A percentile compares a stretch with the other conserved stretches of the same genome.
phyloP scores from a whole-genome alignment of 352 stramenopile genomes.

The Plasmopara muralis region DNA sequence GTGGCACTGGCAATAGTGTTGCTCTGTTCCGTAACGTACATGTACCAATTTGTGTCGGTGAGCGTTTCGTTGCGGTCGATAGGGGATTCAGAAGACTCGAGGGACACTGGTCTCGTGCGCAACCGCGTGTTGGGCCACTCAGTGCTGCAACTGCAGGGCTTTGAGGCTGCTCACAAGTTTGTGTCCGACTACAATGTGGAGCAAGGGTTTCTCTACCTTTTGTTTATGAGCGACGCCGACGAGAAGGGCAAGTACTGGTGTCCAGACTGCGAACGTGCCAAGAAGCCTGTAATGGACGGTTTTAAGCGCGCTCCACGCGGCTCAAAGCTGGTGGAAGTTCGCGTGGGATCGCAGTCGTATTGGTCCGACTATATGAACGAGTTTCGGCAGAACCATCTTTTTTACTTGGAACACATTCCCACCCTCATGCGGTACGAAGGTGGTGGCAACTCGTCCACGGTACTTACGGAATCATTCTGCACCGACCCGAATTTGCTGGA shows the following conservation, averaged over 20 bases:
- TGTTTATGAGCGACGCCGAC: slow-evolving; percentile 73
- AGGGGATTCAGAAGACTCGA: slow-evolving; percentile 14
- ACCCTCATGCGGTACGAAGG: slow-evolving; percentile 72
- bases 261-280: slow-evolving; percentile 60
- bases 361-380: slow-evolving; percentile 75
- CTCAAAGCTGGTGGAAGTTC: slow-evolving; percentile 68
- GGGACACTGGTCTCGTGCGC: slow-evolving; percentile 16
- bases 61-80: slow-evolving; percentile 33
- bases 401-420: slow-evolving; percentile 77
- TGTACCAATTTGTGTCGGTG: slow-evolving; percentile 61
- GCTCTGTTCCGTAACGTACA: slow-evolving; percentile 59
- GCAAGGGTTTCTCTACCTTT: slow-evolving; percentile 59
- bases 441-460: slow-evolving; percentile 58
- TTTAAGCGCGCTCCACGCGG: slow-evolving; percentile 58
- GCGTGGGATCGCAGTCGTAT: slow-evolving; percentile 41
- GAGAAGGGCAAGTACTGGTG: slow-evolving; percentile 75
- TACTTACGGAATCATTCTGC: slow-evolving; percentile 68
- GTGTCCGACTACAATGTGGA: slow-evolving; percentile 69
- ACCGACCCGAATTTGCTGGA: slow-evolving; percentile 58
- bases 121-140: slow-evolving; percentile 57
- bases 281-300: slow-evolving; percentile 63
- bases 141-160: slow-evolving; percentile 60
- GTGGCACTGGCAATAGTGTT: slow-evolving; percentile 49
- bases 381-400: slow-evolving; percentile 75
- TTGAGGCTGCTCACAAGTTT: slow-evolving; percentile 69